These are phyloP conservation scores for Phytopythium kandeliae DNA, from an alignment of 352 stramenopile species.

Conservation along the genomic window DNA sequence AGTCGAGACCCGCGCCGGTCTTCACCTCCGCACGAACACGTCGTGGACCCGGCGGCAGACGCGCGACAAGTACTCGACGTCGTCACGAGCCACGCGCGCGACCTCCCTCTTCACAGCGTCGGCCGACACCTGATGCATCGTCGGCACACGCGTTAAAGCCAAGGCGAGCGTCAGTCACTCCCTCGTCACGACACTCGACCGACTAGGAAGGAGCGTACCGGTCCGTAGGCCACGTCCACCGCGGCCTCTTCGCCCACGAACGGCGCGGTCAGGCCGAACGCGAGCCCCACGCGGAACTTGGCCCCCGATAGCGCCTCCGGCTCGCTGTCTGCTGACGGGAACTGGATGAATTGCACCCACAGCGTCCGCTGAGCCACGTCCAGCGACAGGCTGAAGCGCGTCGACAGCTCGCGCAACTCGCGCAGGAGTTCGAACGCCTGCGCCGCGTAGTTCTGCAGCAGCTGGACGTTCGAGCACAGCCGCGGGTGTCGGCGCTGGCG, in stretches of 20 bases:
- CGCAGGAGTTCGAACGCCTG: constrained; percentile 50
- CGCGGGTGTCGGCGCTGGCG: constrained; percentile 11
- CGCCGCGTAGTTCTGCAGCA: constrained; percentile 44
- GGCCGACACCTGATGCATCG: constrained; percentile 31
- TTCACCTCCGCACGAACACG: constrained; percentile 23
- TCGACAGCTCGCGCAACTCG: constrained; percentile 56
- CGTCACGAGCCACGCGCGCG: constrained; percentile 26
- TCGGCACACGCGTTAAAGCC: too few relatives aligned
- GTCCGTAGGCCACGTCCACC: constrained; percentile 38
- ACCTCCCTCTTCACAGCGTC: constrained; percentile 43
- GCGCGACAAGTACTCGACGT: constrained; percentile 48
- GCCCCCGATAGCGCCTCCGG: constrained; percentile 11
- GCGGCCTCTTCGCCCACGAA: constrained; percentile 40
- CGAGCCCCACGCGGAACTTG: constrained; percentile 55
- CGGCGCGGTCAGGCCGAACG: constrained; percentile 39
- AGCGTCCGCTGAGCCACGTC: constrained; percentile 32
- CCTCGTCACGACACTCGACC: too few relatives aligned
- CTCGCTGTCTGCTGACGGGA: constrained; percentile 22
- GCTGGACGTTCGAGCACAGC: constrained; percentile 32
- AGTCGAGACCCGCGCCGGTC: too few relatives aligned
- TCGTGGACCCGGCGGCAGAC: constrained; percentile 46
- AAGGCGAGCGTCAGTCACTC: too few relatives aligned
- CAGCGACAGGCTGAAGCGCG: constrained; percentile 41
- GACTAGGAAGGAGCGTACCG: constrained; percentile 26
- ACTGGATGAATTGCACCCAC: constrained; percentile 66